Evolutionary conservation across 306 rosid genomes (phyloP).

Genomic region (Spatholobus suberectus): DNA sequence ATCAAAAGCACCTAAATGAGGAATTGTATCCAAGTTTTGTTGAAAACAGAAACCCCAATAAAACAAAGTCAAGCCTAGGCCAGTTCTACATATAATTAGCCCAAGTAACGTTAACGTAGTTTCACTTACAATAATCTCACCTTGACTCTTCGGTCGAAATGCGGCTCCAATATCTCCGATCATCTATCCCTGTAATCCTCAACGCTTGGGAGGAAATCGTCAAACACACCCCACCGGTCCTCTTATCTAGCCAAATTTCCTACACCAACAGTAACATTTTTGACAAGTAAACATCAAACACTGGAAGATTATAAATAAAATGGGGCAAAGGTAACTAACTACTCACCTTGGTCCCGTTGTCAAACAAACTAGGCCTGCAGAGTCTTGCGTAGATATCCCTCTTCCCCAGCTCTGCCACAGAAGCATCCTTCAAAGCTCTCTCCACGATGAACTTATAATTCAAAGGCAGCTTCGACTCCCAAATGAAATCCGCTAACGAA

Average conservation of each 20-base stretch:
- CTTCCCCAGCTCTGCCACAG: slow-evolving; percentile 50
- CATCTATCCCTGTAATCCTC: slow-evolving; percentile 88
- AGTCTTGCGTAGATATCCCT: slow-evolving; percentile 76
- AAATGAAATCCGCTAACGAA: slow-evolving; percentile 79
- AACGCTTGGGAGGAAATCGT: slow-evolving; percentile 75
- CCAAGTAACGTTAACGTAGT: background rate
- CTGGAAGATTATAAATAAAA: background rate
- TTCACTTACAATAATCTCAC: slow-evolving; percentile 54
- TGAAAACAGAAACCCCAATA: background rate
- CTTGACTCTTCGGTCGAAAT: slow-evolving; percentile 76
- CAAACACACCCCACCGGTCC: slow-evolving; percentile 65
- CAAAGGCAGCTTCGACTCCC: slow-evolving; percentile 87
- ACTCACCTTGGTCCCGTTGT: slow-evolving; percentile 72
- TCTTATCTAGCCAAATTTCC: slow-evolving; percentile 86
- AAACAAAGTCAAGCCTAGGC: background rate
- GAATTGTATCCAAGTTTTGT: no score
- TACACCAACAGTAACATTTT: slow-evolving; percentile 44
- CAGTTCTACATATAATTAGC: background rate
- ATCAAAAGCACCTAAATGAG: no score
- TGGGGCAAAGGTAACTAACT: background rate
- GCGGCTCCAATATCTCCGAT: slow-evolving; percentile 91
- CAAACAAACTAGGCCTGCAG: slow-evolving; percentile 66
- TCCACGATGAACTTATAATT: slow-evolving; percentile 67
- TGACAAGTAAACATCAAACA: slow-evolving; percentile 8
- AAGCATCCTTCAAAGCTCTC: slow-evolving; percentile 53